Percentiles rank a stretch among this genome's conserved stretches.
phyloP scores from a whole-genome alignment of 78 protist species.

The Monosiga brevicollis region DNA sequence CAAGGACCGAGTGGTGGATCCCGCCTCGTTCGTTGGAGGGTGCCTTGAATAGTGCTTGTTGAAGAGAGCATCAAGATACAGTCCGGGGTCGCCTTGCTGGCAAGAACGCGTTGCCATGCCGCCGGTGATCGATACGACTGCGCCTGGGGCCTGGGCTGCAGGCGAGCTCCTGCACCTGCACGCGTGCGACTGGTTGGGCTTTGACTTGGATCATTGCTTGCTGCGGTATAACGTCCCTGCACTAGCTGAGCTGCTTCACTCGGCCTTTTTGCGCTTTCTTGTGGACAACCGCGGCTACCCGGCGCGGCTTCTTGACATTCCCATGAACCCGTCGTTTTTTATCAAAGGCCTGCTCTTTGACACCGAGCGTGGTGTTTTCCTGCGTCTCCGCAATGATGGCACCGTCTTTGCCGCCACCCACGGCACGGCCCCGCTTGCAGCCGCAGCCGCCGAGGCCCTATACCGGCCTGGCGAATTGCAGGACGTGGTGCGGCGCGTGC shows the following conservation, averaged over 20 bases:
- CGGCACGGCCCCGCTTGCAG: background rate
- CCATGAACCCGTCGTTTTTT: background rate
- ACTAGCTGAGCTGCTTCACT: background rate
- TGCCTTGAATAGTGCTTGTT: no score
- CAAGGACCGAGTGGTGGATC: no score
- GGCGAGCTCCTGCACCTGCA: background rate
- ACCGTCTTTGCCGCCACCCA: background rate
- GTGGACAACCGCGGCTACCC: background rate
- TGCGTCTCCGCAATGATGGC: background rate
- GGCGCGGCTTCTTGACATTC: background rate
- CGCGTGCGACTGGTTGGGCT: background rate
- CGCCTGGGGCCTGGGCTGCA: no score
- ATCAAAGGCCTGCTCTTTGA: background rate
- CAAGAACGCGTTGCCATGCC: no score
- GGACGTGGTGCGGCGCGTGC: background rate
- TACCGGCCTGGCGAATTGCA: background rate
- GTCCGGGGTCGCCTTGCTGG: no score
- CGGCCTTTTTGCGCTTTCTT: background rate
- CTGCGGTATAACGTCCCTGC: background rate
- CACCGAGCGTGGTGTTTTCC: background rate
- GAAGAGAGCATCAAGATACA: no score
- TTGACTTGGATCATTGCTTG: background rate
- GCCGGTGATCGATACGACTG: no score
- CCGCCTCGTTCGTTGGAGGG: no score
- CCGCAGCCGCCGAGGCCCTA: background rate